Evolutionary conservation across 2,329 filamentous ascomycete genomes (phyloP).

Genomic region (Aspergillus hiratsukae): DNA sequence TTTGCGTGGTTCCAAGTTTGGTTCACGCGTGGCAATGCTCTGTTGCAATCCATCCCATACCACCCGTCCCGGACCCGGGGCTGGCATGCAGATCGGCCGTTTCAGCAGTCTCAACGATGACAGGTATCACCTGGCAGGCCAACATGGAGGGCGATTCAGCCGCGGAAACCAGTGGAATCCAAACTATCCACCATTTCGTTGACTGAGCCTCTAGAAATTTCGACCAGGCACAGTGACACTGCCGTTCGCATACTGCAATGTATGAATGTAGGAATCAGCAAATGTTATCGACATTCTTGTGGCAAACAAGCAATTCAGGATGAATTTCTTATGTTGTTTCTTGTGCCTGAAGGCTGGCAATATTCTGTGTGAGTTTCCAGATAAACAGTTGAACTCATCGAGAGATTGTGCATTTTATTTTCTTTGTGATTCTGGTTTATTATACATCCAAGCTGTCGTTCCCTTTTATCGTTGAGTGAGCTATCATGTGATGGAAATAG

Average conservation of each 20-base stretch:
- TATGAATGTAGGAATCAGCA: not conserved
- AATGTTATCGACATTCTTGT: not conserved
- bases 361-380: not conserved
- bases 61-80: conserved; percentile 81
- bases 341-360: not conserved
- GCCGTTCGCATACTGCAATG: not conserved
- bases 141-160: conserved; percentile 32
- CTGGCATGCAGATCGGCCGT: conserved; percentile 61
- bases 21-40: conserved; percentile 96
- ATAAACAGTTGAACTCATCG: not conserved
- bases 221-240: not conserved
- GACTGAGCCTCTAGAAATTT: conserved; percentile 3
- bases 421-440: not conserved
- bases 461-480: not conserved
- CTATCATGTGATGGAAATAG: not conserved
- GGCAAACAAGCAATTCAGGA: not conserved
- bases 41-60: conserved; percentile 91
- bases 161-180: conserved; percentile 36
- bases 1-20: conserved; percentile 95
- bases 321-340: not conserved
- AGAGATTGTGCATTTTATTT: not conserved
- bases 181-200: conserved; percentile 36
- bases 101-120: conserved; percentile 51
- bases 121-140: conserved; percentile 34
- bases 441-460: not conserved